Percentiles rank a stretch among this genome's conserved stretches.
These are phyloP conservation scores for Verbena officinalis DNA, from an alignment of 257 asterid species.

Conservation along the genomic window DNA sequence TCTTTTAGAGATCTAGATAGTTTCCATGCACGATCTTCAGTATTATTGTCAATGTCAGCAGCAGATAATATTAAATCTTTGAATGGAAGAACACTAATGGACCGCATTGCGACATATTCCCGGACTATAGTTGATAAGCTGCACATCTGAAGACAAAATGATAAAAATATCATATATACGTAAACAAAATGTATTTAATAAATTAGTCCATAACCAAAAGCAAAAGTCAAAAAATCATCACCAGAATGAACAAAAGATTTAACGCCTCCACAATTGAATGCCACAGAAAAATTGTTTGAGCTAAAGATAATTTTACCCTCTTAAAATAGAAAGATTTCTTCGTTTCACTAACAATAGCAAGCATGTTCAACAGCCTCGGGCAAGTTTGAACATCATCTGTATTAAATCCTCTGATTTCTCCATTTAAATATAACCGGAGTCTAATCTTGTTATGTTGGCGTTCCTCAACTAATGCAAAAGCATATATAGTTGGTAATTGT, in stretches of 20 bases:
- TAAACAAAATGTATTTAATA: neutral
- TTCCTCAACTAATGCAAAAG: slow-evolving; percentile 92
- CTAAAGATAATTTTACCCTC: slow-evolving; percentile 59
- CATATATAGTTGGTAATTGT: slow-evolving; percentile 68
- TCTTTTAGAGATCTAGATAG: slow-evolving; percentile 70
- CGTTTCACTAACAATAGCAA: slow-evolving; percentile 54
- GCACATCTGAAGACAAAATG: slow-evolving; percentile 63
- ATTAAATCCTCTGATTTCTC: slow-evolving; percentile 59
- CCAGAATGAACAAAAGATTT: neutral
- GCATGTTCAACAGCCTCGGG: slow-evolving; percentile 67
- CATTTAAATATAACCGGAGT: slow-evolving; percentile 73
- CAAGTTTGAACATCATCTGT: slow-evolving; percentile 53
- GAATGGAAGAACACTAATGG: slow-evolving; percentile 82
- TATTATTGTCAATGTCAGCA: slow-evolving; percentile 44
- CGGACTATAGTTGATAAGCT: slow-evolving; percentile 93
- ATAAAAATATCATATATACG: slow-evolving; percentile 13
- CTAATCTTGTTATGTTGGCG: slow-evolving; percentile 72
- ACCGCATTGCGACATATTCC: slow-evolving; percentile 85
- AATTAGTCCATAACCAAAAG: slow-evolving; percentile 17
- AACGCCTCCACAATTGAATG: neutral
- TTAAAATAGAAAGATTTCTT: slow-evolving; percentile 37
- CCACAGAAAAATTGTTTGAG: slow-evolving; percentile 5
- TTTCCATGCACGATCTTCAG: slow-evolving; percentile 89
- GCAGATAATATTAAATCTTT: slow-evolving; percentile 83
- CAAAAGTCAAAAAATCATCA: slow-evolving; percentile 21